Evolutionary conservation across 768 basidiomycete species (phyloP).

Genomic region (Russula virescens): DNA sequence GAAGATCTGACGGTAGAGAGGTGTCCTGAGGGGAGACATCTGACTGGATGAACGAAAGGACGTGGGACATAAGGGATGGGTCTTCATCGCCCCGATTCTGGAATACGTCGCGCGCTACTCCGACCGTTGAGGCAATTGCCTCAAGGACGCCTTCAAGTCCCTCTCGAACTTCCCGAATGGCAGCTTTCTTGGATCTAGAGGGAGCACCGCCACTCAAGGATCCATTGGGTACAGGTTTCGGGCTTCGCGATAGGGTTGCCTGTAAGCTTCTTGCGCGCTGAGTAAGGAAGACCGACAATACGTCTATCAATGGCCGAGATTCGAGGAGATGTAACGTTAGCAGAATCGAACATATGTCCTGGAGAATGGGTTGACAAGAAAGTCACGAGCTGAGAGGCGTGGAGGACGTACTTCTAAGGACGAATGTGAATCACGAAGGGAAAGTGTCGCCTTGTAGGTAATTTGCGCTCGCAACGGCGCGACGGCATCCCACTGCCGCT

Average conservation of each 20-base stretch:
- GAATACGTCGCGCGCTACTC: conserved; percentile 54
- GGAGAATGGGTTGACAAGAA: conserved; percentile 10
- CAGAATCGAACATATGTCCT: conserved; percentile 75
- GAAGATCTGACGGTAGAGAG: conserved; percentile 45
- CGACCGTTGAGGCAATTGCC: conserved; percentile 53
- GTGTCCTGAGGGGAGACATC: conserved; percentile 33
- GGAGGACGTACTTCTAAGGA: conserved; percentile 44
- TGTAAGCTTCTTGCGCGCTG: conserved; percentile 64
- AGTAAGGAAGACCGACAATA: conserved; percentile 59
- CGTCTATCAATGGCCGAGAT: conserved; percentile 70
- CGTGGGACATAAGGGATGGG: conserved; percentile 46
- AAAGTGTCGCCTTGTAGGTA: conserved; percentile 77
- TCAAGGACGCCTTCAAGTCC: conserved; percentile 48
- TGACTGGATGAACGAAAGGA: conserved; percentile 59
- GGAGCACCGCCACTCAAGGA: conserved; percentile 15
- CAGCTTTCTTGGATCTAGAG: conserved; percentile 30
- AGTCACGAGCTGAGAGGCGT: background rate
- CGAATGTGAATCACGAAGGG: conserved; percentile 57
- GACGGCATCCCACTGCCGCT: conserved; percentile 90
- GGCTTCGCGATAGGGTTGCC: conserved; percentile 28
- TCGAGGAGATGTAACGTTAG: conserved; percentile 87
- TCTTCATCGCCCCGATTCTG: conserved; percentile 31
- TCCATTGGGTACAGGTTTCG: conserved; percentile 7
- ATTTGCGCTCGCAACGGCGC: conserved; percentile 86
- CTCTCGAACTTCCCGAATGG: conserved; percentile 49